Conservation (phyloP, 2,329 filamentous ascomycete species). For the Thermoascus crustaceus region DNA sequence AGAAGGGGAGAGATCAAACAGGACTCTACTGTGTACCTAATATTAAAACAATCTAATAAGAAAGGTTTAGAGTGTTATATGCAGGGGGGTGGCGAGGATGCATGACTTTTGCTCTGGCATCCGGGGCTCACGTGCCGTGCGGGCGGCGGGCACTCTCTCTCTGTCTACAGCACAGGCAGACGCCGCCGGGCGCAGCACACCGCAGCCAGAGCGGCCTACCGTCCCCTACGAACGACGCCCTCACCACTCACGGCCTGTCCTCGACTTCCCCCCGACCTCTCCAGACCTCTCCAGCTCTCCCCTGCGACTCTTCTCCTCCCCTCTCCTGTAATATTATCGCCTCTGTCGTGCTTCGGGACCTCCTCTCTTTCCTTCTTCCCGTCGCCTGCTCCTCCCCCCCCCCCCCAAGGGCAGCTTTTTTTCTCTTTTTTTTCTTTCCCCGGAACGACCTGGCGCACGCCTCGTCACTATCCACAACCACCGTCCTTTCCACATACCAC, state of each 20-base stretch:
- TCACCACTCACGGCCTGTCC: background rate
- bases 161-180: too few relatives aligned
- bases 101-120: too few relatives aligned
- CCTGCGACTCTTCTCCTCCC: slow-evolving; percentile 1
- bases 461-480: slow-evolving; percentile 35
- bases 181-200: background rate
- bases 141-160: too few relatives aligned
- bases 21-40: too few relatives aligned
- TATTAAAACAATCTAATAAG: too few relatives aligned
- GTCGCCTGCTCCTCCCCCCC: slow-evolving; percentile 5
- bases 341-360: too few relatives aligned
- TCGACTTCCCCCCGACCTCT: background rate
- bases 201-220: too few relatives aligned
- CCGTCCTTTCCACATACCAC: slow-evolving; percentile 18
- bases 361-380: slow-evolving; percentile 1
- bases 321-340: slow-evolving; percentile 1
- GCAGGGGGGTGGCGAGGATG: too few relatives aligned
- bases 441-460: slow-evolving; percentile 27
- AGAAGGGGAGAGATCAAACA: too few relatives aligned
- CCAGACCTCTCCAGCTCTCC: background rate
- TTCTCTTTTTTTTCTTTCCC: slow-evolving; percentile 17
- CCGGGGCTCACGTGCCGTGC: too few relatives aligned
- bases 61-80: too few relatives aligned
- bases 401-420: too few relatives aligned
- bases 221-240: background rate